phyloP scores from a whole-genome alignment of 2,329 filamentous ascomycete genomes.

The Colletotrichum karsti region DNA sequence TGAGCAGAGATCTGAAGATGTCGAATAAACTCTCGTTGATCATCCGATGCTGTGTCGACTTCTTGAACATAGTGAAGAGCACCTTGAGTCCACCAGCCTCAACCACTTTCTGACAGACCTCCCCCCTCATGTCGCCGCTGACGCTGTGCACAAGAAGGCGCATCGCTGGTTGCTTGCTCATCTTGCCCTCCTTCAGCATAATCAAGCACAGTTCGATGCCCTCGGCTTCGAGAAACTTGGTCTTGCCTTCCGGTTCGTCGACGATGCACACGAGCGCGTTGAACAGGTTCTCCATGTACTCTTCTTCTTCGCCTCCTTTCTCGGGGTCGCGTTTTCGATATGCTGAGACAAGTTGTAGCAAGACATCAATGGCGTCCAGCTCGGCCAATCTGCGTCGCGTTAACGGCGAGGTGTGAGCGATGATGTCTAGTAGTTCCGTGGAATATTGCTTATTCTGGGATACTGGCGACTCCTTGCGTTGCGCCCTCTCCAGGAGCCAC shows the following conservation, averaged over 20 bases:
- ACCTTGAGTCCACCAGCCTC: conserved; percentile 87
- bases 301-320: conserved; percentile 88
- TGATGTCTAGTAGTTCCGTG: conserved; percentile 88
- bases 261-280: conserved; percentile 84
- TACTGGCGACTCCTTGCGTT: conserved; percentile 72
- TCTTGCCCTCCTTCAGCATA: conserved; percentile 89
- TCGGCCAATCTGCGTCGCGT: conserved; percentile 71
- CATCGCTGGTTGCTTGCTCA: conserved; percentile 80
- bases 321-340: conserved; percentile 89
- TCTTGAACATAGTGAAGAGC: conserved; percentile 88
- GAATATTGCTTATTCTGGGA: conserved; percentile 96
- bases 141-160: conserved; percentile 86
- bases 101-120: conserved; percentile 79
- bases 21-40: conserved; percentile 75
- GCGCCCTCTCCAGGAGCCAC: conserved; percentile 82
- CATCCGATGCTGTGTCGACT: conserved; percentile 53
- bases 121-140: conserved; percentile 54
- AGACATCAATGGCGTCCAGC: conserved; percentile 77
- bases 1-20: conserved; percentile 84
- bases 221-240: conserved; percentile 86
- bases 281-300: conserved; percentile 95
- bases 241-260: conserved; percentile 78
- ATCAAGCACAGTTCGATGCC: conserved; percentile 91
- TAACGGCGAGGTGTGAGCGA: conserved; percentile 77
- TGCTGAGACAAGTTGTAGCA: conserved; percentile 83